phyloP scores from a whole-genome alignment of 495 filamentous ascomycete genomes.

The Penicillium flavigenum region DNA sequence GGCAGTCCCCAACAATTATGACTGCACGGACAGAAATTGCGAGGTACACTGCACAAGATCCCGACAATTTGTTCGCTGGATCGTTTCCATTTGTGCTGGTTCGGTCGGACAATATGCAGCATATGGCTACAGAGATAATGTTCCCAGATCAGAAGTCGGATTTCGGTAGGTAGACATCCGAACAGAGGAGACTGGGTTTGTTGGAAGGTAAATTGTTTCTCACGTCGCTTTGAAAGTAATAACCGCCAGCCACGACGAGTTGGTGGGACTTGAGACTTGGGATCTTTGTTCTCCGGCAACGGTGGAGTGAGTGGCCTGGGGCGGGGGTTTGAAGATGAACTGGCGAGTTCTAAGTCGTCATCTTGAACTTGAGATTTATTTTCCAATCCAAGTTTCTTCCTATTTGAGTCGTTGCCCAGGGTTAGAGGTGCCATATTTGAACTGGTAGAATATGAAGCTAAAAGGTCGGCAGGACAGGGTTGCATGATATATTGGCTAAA shows the following conservation, averaged over 20 bases:
- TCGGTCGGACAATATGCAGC: too few species aligned
- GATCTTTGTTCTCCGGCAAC: neutral
- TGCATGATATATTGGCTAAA: neutral
- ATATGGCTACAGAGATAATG: conserved; percentile 1
- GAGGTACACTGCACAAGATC: neutral
- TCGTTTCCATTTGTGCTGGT: too few species aligned
- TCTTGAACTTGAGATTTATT: neutral
- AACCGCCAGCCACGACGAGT: neutral
- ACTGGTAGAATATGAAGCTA: neutral
- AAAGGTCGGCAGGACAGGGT: neutral
- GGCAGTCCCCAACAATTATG: too few species aligned
- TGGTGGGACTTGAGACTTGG: neutral
- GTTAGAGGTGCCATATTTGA: neutral
- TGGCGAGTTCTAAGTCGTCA: neutral
- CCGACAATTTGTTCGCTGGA: too few species aligned
- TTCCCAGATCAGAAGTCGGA: conserved; percentile 1
- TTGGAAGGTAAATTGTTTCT: neutral
- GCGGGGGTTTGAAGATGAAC: neutral
- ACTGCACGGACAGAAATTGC: neutral
- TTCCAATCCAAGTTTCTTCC: neutral
- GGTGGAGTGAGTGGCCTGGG: conserved; percentile 4
- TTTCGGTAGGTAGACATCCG: neutral
- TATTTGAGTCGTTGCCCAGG: neutral
- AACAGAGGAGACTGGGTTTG: conserved; percentile 2
- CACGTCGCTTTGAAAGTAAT: neutral